These are phyloP conservation scores for Apiospora aurea DNA, from an alignment of 2,329 filamentous ascomycete genomes.

Conservation along the genomic window DNA sequence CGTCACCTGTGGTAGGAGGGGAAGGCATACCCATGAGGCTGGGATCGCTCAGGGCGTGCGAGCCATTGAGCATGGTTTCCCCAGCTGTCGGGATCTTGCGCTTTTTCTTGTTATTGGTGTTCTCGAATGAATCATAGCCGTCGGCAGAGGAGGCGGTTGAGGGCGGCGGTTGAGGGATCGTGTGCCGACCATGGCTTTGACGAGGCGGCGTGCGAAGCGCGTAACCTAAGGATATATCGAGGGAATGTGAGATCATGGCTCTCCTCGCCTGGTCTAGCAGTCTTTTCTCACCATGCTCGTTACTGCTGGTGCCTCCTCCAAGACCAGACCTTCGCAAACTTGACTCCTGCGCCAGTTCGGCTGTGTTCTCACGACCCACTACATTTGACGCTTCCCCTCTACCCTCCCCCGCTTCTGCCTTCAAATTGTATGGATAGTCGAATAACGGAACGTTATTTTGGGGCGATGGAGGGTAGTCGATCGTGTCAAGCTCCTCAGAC, in stretches of 20 bases:
- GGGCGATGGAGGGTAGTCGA: conserved; percentile 82
- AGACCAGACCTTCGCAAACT: conserved; percentile 40
- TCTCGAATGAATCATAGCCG: conserved; percentile 97
- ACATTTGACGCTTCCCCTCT: conserved; percentile 35
- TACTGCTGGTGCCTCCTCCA: conserved; percentile 23
- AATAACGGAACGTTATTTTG: conserved; percentile 77
- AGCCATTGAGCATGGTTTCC: conserved; percentile 61
- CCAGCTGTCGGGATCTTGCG: conserved; percentile 94
- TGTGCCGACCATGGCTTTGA: conserved; percentile 52
- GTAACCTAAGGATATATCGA: conserved; percentile 54
- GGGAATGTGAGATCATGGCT: conserved; percentile 51
- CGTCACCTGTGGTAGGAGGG: conserved; percentile 43
- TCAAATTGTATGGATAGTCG: conserved; percentile 70
- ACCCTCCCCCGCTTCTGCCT: conserved; percentile 52
- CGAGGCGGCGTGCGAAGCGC: conserved; percentile 50
- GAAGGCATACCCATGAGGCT: conserved; percentile 43
- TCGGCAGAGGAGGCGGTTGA: conserved; percentile 78
- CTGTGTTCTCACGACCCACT: conserved; percentile 39
- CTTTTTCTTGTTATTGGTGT: conserved; percentile 99
- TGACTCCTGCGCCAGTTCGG: conserved; percentile 46
- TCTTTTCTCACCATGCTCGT: conserved; percentile 35
- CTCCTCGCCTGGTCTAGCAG: conserved; percentile 36
- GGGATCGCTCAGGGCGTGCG: conserved; percentile 49
- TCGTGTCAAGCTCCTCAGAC: conserved; percentile 81
- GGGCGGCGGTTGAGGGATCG: conserved; percentile 63